Evolutionary conservation across 75 land plant genomes (phyloP).

Genomic region (Picea sitchensis): DNA sequence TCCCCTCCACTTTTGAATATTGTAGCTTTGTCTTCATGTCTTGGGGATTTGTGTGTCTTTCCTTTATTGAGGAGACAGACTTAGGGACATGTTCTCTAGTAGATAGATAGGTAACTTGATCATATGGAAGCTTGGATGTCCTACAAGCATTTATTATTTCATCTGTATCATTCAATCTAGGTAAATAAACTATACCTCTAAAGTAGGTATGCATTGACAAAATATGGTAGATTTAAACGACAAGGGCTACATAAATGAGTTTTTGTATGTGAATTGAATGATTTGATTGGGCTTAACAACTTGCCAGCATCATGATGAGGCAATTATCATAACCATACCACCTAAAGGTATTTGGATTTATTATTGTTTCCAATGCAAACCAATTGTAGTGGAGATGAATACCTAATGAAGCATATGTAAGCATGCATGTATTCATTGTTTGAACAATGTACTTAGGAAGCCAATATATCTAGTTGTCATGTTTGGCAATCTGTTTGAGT

Average conservation of each 20-base stretch:
- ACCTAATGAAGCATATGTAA: conserved; percentile 50
- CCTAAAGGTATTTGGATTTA: conserved; percentile 52
- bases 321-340: conserved; percentile 53
- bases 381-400: conserved; percentile 14
- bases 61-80: no score
- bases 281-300: conserved; percentile 34
- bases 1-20: no score
- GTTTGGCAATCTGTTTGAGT: no score
- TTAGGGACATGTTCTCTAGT: no score
- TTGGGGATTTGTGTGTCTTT: no score
- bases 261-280: conserved; percentile 53
- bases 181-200: no score
- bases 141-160: no score
- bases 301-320: conserved; percentile 42
- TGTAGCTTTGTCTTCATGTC: no score
- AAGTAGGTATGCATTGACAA: conserved; percentile 15
- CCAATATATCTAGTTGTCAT: no score
- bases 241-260: conserved; percentile 66
- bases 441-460: conserved; percentile 58
- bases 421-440: conserved; percentile 62
- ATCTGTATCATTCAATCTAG: no score
- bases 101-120: no score
- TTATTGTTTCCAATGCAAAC: conserved; percentile 60
- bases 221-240: conserved; percentile 54
- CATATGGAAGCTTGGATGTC: no score